Percentiles rank a stretch among this genome's conserved stretches.
phyloP scores from a whole-genome alignment of 345 rosid genomes.

The Gossypium turneri region DNA sequence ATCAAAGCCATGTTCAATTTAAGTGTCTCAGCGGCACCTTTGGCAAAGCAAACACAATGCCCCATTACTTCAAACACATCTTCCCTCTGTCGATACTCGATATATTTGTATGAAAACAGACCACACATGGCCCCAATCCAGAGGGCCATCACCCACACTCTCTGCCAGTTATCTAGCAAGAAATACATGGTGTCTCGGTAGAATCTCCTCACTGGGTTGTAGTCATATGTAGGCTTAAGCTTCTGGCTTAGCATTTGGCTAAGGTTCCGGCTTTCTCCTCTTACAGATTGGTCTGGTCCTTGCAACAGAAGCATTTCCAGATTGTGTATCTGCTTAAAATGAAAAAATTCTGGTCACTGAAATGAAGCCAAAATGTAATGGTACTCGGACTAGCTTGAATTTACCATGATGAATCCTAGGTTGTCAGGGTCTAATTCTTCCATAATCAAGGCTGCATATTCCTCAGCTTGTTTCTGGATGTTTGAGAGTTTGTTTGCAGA shows the following conservation, averaged over 20 bases:
- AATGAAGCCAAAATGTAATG: not conserved
- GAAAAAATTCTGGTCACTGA: not conserved
- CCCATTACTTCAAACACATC: slow-evolving; percentile 68
- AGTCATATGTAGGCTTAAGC: slow-evolving; percentile 52
- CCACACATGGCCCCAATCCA: slow-evolving; percentile 61
- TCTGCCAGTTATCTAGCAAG: slow-evolving; percentile 65
- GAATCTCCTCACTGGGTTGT: slow-evolving; percentile 47
- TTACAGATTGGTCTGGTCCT: slow-evolving; percentile 45
- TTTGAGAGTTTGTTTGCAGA: slow-evolving; percentile 64
- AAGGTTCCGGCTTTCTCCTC: slow-evolving; percentile 60
- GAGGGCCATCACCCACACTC: slow-evolving; percentile 62
- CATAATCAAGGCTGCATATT: slow-evolving; percentile 77
- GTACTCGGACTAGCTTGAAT: not conserved
- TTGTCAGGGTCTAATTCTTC: slow-evolving; percentile 79
- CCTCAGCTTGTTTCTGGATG: slow-evolving; percentile 71
- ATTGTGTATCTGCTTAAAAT: slow-evolving; percentile 45
- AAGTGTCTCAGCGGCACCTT: slow-evolving; percentile 72
- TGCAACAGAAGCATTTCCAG: slow-evolving; percentile 62
- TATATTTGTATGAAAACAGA: slow-evolving; percentile 53
- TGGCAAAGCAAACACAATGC: slow-evolving; percentile 63
- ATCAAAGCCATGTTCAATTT: slow-evolving; percentile 81
- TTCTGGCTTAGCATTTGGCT: slow-evolving; percentile 71
- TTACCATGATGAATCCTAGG: slow-evolving; percentile 72
- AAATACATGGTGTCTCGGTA: slow-evolving; percentile 40
- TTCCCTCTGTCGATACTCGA: slow-evolving; percentile 46